phyloP scores from a whole-genome alignment of 352 stramenopile genomes.

The Lagenidium giganteum region DNA sequence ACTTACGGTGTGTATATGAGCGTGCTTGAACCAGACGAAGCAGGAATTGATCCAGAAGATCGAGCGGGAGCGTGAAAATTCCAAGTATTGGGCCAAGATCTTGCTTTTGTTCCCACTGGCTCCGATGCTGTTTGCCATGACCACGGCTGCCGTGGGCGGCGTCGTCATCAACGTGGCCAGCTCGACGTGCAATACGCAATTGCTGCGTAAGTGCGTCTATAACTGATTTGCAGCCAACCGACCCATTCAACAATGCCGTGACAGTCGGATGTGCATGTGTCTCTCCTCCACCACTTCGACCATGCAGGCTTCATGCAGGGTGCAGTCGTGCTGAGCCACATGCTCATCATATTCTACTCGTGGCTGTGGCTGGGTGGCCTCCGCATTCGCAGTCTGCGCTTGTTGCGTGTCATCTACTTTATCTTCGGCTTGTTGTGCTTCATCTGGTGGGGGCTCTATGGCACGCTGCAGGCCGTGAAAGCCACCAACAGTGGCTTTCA shows the following conservation, averaged over 20 bases:
- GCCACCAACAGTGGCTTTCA: constrained; percentile 61
- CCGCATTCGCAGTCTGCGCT: constrained; percentile 49
- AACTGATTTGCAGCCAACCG: too few relatives aligned
- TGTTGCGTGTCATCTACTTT: constrained; percentile 58
- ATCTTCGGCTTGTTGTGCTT: constrained; percentile 53
- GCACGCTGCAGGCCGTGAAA: constrained; percentile 45
- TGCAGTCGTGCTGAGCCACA: constrained; percentile 56
- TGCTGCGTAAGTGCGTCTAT: constrained; percentile 44
- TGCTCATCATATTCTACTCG: constrained; percentile 61
- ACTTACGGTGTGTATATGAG: too few relatives aligned
- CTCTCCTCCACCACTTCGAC: too few relatives aligned
- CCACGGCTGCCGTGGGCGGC: constrained; percentile 54
- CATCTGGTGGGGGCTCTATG: constrained; percentile 65
- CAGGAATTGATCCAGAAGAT: constrained; percentile 32
- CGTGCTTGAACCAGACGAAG: too few relatives aligned
- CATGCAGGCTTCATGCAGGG: constrained; percentile 62
- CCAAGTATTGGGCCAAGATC: constrained; percentile 64
- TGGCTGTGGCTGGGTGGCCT: constrained; percentile 66
- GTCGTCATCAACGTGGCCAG: constrained; percentile 68
- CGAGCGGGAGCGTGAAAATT: constrained; percentile 50
- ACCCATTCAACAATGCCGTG: background rate
- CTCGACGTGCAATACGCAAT: constrained; percentile 57
- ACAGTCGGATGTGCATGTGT: background rate
- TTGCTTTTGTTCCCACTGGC: constrained; percentile 62
- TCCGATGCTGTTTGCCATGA: constrained; percentile 47